Conservation (phyloP, 495 filamentous ascomycete species). For the Usnea hakonensis region DNA sequence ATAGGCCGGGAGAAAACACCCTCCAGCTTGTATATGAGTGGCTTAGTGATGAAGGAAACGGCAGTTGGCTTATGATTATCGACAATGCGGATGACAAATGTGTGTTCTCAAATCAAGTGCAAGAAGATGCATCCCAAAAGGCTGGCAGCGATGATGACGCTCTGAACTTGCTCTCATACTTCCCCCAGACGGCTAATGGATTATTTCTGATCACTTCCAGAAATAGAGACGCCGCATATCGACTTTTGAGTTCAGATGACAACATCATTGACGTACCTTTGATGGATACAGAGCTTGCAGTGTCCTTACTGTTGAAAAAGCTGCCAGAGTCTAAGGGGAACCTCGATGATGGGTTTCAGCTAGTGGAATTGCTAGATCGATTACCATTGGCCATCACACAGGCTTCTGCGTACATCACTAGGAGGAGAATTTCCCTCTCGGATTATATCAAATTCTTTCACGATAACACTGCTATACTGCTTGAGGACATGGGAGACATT, state of each 20-base stretch:
- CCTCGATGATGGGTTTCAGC: too few relatives aligned
- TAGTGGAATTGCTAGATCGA: too few relatives aligned
- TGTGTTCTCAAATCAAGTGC: slow-evolving; percentile 29
- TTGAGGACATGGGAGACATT: slow-evolving; percentile 30
- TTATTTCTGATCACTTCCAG: slow-evolving; percentile 37
- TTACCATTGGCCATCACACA: slow-evolving; percentile 46
- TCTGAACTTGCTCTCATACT: too few relatives aligned
- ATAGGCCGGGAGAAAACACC: slow-evolving; percentile 34
- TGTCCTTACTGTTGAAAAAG: too few relatives aligned
- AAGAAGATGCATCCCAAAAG: too few relatives aligned
- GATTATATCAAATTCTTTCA: slow-evolving; percentile 35
- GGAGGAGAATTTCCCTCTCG: slow-evolving; percentile 22
- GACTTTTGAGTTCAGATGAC: slow-evolving; percentile 20
- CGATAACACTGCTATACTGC: slow-evolving; percentile 30
- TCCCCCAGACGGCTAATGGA: slow-evolving; percentile 31
- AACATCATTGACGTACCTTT: slow-evolving; percentile 35
- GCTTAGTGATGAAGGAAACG: slow-evolving; percentile 32
- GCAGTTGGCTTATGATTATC: slow-evolving; percentile 37
- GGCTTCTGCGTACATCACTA: slow-evolving; percentile 40
- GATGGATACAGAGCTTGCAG: slow-evolving; percentile 27
- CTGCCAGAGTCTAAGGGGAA: too few relatives aligned
- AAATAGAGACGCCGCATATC: slow-evolving; percentile 24
- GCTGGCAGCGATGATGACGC: too few relatives aligned
- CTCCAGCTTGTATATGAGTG: slow-evolving; percentile 34
- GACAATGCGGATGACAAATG: slow-evolving; percentile 39